Evolutionary conservation across 2,329 filamentous ascomycete genomes (phyloP).

Genomic region (Hirsutella thompsonii): DNA sequence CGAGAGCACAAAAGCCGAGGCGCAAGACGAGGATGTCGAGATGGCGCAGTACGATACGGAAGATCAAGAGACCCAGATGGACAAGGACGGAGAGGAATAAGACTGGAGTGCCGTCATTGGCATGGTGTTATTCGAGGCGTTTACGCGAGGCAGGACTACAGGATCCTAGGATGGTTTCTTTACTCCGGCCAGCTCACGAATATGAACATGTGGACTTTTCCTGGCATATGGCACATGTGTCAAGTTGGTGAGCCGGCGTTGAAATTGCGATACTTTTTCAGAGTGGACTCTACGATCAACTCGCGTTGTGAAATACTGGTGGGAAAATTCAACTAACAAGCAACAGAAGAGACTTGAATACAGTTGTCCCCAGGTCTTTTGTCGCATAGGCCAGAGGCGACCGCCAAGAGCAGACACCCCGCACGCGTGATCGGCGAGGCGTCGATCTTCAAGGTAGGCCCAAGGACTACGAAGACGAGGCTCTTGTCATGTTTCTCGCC

Average conservation of each 20-base stretch:
- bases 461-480: too few species aligned
- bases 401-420: not conserved
- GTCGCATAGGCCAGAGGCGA: too few species aligned
- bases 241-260: not conserved
- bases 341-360: too few species aligned
- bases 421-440: not conserved
- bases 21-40: slow-evolving; percentile 35
- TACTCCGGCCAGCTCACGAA: not conserved
- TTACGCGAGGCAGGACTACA: not conserved
- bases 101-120: not conserved
- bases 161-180: not conserved
- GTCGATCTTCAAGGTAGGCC: too few species aligned
- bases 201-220: not conserved
- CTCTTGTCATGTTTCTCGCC: too few species aligned
- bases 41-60: slow-evolving; percentile 34
- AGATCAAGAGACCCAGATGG: slow-evolving; percentile 22
- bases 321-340: too few species aligned
- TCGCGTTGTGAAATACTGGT: too few species aligned
- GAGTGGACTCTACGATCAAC: too few species aligned
- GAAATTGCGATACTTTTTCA: not conserved
- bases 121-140: not conserved
- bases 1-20: slow-evolving; percentile 14
- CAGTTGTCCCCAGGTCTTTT: too few species aligned
- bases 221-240: not conserved
- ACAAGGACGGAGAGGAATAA: slow-evolving; percentile 21